Evolutionary conservation across 2,329 filamentous ascomycete species (phyloP).

Genomic region (Macrophomina tecta): DNA sequence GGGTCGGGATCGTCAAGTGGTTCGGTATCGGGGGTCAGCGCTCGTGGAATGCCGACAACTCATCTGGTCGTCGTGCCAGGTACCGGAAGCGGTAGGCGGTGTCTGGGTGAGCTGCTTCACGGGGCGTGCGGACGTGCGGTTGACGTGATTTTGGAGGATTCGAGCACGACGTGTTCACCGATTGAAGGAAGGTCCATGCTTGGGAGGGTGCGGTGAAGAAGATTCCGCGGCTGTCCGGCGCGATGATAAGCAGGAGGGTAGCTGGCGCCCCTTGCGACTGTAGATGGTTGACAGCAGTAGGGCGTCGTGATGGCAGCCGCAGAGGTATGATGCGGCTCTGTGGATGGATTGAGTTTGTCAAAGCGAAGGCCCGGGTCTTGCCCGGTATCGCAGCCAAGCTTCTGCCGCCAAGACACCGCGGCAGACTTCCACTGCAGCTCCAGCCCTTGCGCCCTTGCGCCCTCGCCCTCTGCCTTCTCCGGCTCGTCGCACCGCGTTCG

Average conservation of each 20-base stretch:
- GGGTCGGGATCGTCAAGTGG: not conserved
- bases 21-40: not conserved
- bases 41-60: not conserved
- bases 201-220: not conserved
- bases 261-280: too few species aligned
- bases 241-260: too few species aligned
- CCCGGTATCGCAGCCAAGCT: slow-evolving; percentile 13
- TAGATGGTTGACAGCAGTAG: not conserved
- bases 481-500: not conserved
- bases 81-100: not conserved
- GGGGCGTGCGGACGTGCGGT: not conserved
- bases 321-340: slow-evolving; percentile 8
- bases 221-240: too few species aligned
- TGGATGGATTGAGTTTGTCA: not conserved
- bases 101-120: not conserved
- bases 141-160: not conserved
- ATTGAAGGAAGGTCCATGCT: not conserved
- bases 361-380: not conserved
- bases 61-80: not conserved
- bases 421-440: not conserved
- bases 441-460: not conserved
- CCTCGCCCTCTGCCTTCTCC: not conserved
- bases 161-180: slow-evolving; percentile 1
- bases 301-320: too few species aligned
- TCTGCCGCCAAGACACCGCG: not conserved